Evolutionary conservation across 768 basidiomycete genomes (phyloP).

Genomic region (Mycena vulgaris): DNA sequence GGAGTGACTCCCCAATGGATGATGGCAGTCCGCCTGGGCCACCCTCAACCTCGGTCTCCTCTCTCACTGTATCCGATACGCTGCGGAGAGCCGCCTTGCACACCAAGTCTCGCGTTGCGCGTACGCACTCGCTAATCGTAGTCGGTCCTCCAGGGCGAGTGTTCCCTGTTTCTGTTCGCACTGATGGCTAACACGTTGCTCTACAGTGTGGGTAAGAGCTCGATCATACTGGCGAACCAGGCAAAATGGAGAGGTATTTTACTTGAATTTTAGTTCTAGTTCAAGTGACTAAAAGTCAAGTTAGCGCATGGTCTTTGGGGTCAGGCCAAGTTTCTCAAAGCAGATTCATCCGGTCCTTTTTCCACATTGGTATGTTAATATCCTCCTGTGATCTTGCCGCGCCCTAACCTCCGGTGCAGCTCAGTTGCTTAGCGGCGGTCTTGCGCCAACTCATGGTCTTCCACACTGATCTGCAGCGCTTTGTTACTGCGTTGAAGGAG

Average conservation of each 20-base stretch:
- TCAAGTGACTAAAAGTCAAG: background rate
- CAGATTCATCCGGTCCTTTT: slow-evolving; percentile 75
- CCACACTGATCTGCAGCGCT: slow-evolving; percentile 77
- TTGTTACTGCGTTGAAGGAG: slow-evolving; percentile 71
- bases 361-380: slow-evolving; percentile 67
- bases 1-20: slow-evolving; percentile 40
- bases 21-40: slow-evolving; percentile 26
- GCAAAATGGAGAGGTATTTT: slow-evolving; percentile 77
- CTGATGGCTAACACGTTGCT: background rate
- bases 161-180: background rate
- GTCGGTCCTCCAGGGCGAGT: slow-evolving; percentile 75
- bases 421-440: slow-evolving; percentile 79
- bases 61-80: slow-evolving; percentile 56
- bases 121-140: slow-evolving; percentile 74
- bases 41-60: slow-evolving; percentile 48
- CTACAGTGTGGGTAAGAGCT: slow-evolving; percentile 80
- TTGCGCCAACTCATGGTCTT: slow-evolving; percentile 84
- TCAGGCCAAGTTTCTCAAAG: slow-evolving; percentile 79
- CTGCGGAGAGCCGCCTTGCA: slow-evolving; percentile 62
- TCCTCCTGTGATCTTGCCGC: background rate
- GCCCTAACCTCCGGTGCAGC: slow-evolving; percentile 51
- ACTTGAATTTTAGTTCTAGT: slow-evolving; percentile 5
- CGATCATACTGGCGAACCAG: slow-evolving; percentile 77
- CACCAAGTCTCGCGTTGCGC: slow-evolving; percentile 58
- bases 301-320: slow-evolving; percentile 82